A percentile compares a stretch with the other conserved stretches of the same genome.
Evolutionary conservation across 1,139 yeast species (phyloP).

Genomic region (Maudiozyma humilis): DNA sequence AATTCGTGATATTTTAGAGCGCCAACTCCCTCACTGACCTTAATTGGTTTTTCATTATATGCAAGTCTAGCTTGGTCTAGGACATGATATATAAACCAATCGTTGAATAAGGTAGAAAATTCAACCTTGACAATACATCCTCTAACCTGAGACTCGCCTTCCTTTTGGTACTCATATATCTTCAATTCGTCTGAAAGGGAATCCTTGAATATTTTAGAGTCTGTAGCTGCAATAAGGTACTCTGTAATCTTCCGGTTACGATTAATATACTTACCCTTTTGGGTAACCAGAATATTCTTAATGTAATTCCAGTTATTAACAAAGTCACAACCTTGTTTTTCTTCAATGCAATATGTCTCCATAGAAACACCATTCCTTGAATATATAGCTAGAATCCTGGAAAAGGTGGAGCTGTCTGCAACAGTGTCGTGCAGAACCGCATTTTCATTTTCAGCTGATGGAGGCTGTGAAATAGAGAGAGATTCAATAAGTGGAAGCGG

Average conservation of each 20-base stretch:
- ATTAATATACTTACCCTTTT: constrained; percentile 10
- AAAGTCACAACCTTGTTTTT: constrained; percentile 28
- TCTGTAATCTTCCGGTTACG: constrained; percentile 18
- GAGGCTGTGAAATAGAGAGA: neutral
- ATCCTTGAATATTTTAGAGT: constrained; percentile 19
- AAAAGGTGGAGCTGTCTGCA: constrained; percentile 31
- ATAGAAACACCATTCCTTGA: constrained; percentile 22
- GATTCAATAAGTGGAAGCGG: constrained; percentile 2
- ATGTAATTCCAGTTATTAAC: constrained; percentile 26
- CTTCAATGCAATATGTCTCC: constrained; percentile 22
- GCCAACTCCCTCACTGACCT: constrained; percentile 5
- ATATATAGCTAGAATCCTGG: constrained; percentile 33
- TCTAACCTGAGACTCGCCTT: constrained; percentile 30
- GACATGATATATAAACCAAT: constrained; percentile 34
- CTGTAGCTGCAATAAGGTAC: constrained; percentile 14
- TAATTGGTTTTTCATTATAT: constrained; percentile 15
- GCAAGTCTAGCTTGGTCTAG: constrained; percentile 30
- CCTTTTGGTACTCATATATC: constrained; percentile 27
- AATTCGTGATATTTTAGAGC: constrained; percentile 21
- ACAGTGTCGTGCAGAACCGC: neutral
- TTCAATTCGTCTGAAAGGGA: constrained; percentile 20
- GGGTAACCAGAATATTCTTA: constrained; percentile 6
- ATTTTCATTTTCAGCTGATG: neutral
- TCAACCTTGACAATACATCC: constrained; percentile 32
- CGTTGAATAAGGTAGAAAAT: constrained; percentile 28